Base-by-base conservation (phyloP, 2,329 filamentous ascomycete genomes). In the Dothideomycetes sp. region DNA sequence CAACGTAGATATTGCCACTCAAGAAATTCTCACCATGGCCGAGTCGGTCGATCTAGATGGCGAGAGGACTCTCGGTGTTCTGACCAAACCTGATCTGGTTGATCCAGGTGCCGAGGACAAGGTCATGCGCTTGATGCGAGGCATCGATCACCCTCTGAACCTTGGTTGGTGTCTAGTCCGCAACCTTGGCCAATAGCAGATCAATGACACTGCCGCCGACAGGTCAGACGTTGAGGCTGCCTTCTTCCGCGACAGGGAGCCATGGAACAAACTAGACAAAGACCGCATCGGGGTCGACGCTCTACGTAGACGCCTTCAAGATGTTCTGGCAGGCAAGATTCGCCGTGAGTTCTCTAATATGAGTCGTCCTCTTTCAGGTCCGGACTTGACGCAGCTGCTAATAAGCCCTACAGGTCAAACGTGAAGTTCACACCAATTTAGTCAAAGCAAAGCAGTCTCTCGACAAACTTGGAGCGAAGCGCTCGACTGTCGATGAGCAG, bases 401-500 rank as follows among this genome's bases (percentile, higher is more conserved):
- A n/a, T 41, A 20, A n/a, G n/a, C n/a, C n/a, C 28, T 7, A 10
- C 22, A 50, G 44, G 54, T 64, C 3, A 56, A 61, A 45, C 27
- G 43, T 3, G 65, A 70, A 34, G 47, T 64, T 20, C 44, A 45
- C 1, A 34, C 15, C 6, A 62, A 58, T 43, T 47, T 59, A 3
- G 18, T 48, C 3, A 34, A 49, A 6, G 60, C 52, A 2, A 32
- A 33, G 4, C 46, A 47, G 0, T 53, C 52, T 0, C 56, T 81
- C 2, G 45, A 59, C 1, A 57, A 59, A 8, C 61, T 82, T 0
- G 77, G 78, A 0, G 56, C 60, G 1, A 59, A 67, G 7, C 62
- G 76, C 5, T 54, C 50, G 2, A 73, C 66, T 0, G 18, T 60
- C 0, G 43, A 57, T 0, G 65, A 78, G 42, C 73, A 79, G 45